Evolutionary conservation across 2,329 filamentous ascomycete genomes (phyloP).

Genomic region (Chaetothyriales sp.): DNA sequence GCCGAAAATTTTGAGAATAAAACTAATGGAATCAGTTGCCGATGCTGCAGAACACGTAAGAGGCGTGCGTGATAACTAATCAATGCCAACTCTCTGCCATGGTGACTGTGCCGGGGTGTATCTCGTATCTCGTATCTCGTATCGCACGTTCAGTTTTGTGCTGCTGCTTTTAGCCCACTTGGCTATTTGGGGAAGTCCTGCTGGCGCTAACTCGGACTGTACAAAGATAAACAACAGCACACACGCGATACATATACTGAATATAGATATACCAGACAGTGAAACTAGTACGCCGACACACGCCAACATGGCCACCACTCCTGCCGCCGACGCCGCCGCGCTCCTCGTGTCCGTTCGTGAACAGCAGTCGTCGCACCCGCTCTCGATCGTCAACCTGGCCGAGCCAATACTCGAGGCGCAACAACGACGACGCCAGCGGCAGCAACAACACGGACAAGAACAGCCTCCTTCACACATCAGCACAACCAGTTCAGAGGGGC

Average conservation of each 20-base stretch:
- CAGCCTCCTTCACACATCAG: slow-evolving; percentile 51
- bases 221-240: too few relatives aligned
- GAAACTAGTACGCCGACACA: background rate
- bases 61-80: too few relatives aligned
- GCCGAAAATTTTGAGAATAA: too few relatives aligned
- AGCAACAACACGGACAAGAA: background rate
- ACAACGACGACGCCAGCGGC: background rate
- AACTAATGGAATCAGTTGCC: too few relatives aligned
- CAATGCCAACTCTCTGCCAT: too few relatives aligned
- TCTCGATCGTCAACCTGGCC: slow-evolving; percentile 25
- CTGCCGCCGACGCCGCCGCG: slow-evolving; percentile 26
- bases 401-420: slow-evolving; percentile 14
- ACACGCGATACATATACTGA: background rate
- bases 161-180: too few relatives aligned
- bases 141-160: too few relatives aligned
- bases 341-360: slow-evolving; percentile 11
- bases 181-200: too few relatives aligned
- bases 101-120: too few relatives aligned
- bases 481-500: slow-evolving; percentile 36
- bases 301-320: slow-evolving; percentile 28
- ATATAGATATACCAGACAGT: background rate
- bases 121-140: too few relatives aligned
- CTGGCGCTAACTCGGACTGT: too few relatives aligned
- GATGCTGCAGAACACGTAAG: too few relatives aligned
- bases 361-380: slow-evolving; percentile 18